Evolutionary conservation across 352 stramenopile species (phyloP).

Genomic region (Aphanomyces cochlioides): DNA sequence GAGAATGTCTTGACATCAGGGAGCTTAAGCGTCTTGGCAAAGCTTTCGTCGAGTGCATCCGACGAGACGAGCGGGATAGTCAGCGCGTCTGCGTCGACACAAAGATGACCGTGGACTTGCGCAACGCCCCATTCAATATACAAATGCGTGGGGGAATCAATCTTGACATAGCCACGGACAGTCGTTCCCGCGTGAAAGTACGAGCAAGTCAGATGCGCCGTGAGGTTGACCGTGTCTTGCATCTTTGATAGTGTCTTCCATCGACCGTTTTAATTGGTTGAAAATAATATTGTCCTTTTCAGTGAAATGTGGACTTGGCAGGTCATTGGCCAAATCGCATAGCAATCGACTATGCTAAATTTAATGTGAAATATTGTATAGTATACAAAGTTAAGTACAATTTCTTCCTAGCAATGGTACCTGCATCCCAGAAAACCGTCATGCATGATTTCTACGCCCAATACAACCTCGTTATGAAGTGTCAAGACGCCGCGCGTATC

Average conservation of each 20-base stretch:
- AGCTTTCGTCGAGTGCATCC: constrained; percentile 33
- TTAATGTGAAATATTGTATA: no score
- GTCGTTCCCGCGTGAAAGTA: constrained; percentile 53
- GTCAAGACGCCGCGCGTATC: no score
- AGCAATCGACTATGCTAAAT: no score
- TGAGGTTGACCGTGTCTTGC: constrained; percentile 9
- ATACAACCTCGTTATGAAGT: no score
- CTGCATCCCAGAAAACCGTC: no score
- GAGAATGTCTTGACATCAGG: constrained; percentile 51
- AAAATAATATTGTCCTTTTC: no score
- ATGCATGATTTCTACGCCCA: no score
- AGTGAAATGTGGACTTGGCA: no score
- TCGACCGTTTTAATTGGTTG: constrained; percentile 6
- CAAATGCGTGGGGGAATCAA: constrained; percentile 38
- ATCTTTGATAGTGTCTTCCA: background rate
- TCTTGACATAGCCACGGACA: constrained; percentile 50
- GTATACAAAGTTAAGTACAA: no score
- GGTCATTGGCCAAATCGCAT: no score
- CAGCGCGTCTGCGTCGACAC: constrained; percentile 89
- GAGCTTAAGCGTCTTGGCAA: constrained; percentile 34
- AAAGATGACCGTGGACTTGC: constrained; percentile 72
- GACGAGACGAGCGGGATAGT: constrained; percentile 90
- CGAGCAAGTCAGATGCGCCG: constrained; percentile 39
- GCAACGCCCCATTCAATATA: constrained; percentile 52
- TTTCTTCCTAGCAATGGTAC: no score